phyloP scores from a whole-genome alignment of 140 eudicot species.

The Anethum foeniculum region DNA sequence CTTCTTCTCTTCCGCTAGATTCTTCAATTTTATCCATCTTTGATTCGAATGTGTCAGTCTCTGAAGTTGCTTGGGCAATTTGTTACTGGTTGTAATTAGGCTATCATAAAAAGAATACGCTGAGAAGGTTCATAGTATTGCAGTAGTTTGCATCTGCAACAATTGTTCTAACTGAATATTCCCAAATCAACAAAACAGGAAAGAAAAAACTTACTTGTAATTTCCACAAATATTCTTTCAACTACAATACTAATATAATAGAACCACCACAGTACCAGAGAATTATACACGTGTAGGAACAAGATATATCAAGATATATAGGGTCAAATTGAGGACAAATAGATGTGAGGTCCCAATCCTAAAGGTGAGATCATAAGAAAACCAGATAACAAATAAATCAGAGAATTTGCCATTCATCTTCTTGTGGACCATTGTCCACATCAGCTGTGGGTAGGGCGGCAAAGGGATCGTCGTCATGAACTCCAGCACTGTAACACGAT shows the following conservation, averaged over 20 bases:
- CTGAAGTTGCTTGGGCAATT: too few species aligned
- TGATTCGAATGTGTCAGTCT: too few species aligned
- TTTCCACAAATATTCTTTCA: slow-evolving; percentile 4
- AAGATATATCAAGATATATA: neutral
- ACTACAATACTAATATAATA: neutral
- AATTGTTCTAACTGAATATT: neutral
- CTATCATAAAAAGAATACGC: neutral
- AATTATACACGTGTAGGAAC: neutral
- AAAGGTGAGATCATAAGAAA: neutral
- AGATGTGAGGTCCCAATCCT: neutral
- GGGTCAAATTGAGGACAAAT: neutral
- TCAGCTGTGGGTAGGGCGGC: slow-evolving; percentile 24
- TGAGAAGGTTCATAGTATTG: neutral
- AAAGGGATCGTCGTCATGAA: slow-evolving; percentile 31
- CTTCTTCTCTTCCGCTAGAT: too few species aligned
- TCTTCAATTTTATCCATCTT: too few species aligned
- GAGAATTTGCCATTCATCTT: slow-evolving; percentile 92
- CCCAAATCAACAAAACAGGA: neutral
- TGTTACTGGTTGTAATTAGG: too few species aligned
- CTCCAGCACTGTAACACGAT: slow-evolving; percentile 19
- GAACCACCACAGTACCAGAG: neutral
- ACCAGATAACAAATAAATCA: slow-evolving; percentile 12
- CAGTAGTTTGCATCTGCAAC: neutral
- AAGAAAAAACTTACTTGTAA: neutral
- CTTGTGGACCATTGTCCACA: slow-evolving; percentile 42